These are phyloP conservation scores for Didymella pomorum DNA, from an alignment of 2,329 filamentous ascomycete genomes.

Conservation along the genomic window DNA sequence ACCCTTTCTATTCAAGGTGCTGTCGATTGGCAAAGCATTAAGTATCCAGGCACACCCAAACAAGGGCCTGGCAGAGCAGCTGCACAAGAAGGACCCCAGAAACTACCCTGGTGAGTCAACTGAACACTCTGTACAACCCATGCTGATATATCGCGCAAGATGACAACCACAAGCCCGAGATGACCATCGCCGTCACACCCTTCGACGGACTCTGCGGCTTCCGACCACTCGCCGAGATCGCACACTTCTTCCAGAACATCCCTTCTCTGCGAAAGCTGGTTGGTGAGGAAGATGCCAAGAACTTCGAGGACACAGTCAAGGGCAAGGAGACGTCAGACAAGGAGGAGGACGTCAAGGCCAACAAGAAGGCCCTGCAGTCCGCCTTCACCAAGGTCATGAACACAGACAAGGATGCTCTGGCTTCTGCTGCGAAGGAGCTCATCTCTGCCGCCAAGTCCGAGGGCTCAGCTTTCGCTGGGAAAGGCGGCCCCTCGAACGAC, in stretches of 20 bases:
- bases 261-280: slow-evolving; percentile 59
- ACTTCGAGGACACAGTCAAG: slow-evolving; percentile 58
- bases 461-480: slow-evolving; percentile 75
- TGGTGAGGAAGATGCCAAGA: slow-evolving; percentile 56
- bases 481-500: slow-evolving; percentile 71
- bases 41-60: slow-evolving; percentile 98
- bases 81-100: slow-evolving; percentile 85
- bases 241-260: slow-evolving; percentile 78
- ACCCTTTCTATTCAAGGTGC: slow-evolving; percentile 96
- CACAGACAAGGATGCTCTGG: slow-evolving; percentile 71
- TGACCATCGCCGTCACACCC: slow-evolving; percentile 96
- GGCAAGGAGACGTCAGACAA: slow-evolving; percentile 61
- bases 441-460: slow-evolving; percentile 74
- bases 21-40: slow-evolving; percentile 93
- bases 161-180: slow-evolving; percentile 99
- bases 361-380: slow-evolving; percentile 79
- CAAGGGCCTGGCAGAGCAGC: slow-evolving; percentile 88
- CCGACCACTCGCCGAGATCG: slow-evolving; percentile 84
- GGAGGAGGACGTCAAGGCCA: slow-evolving; percentile 58
- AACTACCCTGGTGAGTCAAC: slow-evolving; percentile 76
- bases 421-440: slow-evolving; percentile 71
- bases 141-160: slow-evolving; percentile 54
- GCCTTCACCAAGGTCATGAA: slow-evolving; percentile 85
- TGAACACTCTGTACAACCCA: not conserved
- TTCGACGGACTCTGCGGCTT: slow-evolving; percentile 98